Evolutionary conservation across 257 asterid genomes (phyloP).

Genomic region (Jasminum sambac): DNA sequence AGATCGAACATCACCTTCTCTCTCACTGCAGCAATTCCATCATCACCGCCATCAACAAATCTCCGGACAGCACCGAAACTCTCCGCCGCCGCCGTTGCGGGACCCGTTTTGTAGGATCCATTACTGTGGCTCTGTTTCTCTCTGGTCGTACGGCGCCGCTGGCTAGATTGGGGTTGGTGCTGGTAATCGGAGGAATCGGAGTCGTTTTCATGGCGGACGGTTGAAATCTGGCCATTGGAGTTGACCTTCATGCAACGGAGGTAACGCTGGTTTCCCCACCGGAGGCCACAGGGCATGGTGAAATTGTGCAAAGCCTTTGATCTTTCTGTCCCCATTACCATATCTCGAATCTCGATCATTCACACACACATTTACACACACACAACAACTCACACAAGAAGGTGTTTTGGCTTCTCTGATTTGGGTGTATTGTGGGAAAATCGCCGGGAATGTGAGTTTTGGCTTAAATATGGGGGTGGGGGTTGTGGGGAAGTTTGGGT

Average conservation of each 20-base stretch:
- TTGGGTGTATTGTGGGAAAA: conserved; percentile 20
- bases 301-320: conserved; percentile 70
- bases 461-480: neutral
- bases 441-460: conserved; percentile 31
- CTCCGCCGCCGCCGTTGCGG: conserved; percentile 26
- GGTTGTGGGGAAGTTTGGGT: neutral
- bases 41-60: conserved; percentile 30
- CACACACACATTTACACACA: conserved; percentile 10
- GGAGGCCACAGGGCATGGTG: conserved; percentile 51
- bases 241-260: conserved; percentile 66
- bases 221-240: conserved; percentile 38
- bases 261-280: conserved; percentile 67
- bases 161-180: conserved; percentile 18
- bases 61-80: conserved; percentile 14
- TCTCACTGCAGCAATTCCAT: conserved; percentile 68
- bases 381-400: neutral
- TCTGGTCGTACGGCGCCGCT: conserved; percentile 19
- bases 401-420: conserved; percentile 5
- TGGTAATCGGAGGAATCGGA: conserved; percentile 24
- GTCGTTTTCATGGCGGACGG: conserved; percentile 23
- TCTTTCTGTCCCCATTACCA: conserved; percentile 60
- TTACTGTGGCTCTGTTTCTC: conserved; percentile 9
- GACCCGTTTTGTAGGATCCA: conserved; percentile 25
- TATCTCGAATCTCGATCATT: conserved; percentile 4
- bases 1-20: conserved; percentile 82